A percentile compares a stretch with the other conserved stretches of the same genome.
Conservation (phyloP, 2,329 filamentous ascomycete species). For the Monilinia aucupariae region DNA sequence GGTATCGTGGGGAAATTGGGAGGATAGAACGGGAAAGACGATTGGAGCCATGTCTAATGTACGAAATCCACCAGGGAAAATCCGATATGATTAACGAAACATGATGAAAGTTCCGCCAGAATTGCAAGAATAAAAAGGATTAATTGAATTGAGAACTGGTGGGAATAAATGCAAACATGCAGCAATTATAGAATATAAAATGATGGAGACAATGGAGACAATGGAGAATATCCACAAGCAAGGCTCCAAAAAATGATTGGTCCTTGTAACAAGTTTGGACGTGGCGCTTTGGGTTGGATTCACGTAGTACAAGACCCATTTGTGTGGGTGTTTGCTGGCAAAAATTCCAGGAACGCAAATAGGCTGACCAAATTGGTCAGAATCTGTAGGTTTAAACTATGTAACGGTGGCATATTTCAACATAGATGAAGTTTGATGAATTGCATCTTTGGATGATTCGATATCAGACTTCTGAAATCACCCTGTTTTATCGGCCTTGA, state of each 20-base stretch:
- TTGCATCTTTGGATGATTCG: slow-evolving; percentile 5
- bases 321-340: slow-evolving; percentile 21
- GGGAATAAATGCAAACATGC: neutral
- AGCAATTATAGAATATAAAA: neutral
- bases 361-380: neutral
- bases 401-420: neutral
- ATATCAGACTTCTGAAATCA: neutral
- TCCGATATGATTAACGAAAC: neutral
- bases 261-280: slow-evolving; percentile 5
- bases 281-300: slow-evolving; percentile 17
- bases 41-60: slow-evolving; percentile 6
- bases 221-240: neutral
- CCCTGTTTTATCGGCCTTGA: neutral
- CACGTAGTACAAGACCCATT: slow-evolving; percentile 4
- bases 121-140: neutral
- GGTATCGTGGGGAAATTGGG: neutral
- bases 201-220: neutral
- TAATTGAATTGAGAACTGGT: neutral
- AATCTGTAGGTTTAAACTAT: neutral
- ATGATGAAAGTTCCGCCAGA: neutral
- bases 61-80: neutral
- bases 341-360: neutral
- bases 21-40: neutral
- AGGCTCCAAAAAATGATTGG: slow-evolving; percentile 17
- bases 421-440: neutral